Evolutionary conservation across 176 grass and related monocot species (phyloP).

Genomic region (Aegilops longissima): DNA sequence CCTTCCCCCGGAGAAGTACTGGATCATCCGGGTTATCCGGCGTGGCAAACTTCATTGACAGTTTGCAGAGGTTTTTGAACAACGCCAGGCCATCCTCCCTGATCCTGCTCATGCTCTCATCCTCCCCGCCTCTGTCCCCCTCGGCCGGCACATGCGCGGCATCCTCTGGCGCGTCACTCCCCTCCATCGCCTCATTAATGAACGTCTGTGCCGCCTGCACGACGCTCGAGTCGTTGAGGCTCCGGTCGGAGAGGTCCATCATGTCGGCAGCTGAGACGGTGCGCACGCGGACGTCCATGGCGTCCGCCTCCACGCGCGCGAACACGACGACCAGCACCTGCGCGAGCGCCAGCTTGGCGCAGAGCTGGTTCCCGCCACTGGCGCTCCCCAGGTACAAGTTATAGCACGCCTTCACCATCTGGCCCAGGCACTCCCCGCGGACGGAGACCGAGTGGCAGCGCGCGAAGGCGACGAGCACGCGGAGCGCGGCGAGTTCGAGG

Average conservation of each 20-base stretch:
- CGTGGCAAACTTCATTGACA: constrained; percentile 88
- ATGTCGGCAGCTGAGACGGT: constrained; percentile 79
- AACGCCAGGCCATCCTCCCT: constrained; percentile 78
- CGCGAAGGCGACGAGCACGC: constrained; percentile 74
- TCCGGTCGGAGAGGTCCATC: constrained; percentile 96
- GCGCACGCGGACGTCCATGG: constrained; percentile 59
- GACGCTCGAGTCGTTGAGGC: constrained; percentile 89
- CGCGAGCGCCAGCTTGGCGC: constrained; percentile 90
- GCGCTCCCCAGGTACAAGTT: constrained; percentile 90
- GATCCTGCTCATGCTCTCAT: constrained; percentile 53
- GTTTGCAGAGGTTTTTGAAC: constrained; percentile 92
- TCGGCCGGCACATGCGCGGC: constrained; percentile 5
- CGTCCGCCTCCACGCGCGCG: constrained; percentile 58
- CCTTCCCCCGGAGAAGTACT: constrained; percentile 81
- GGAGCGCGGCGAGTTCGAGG: constrained; percentile 71
- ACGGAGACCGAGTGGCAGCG: constrained; percentile 55
- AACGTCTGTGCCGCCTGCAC: constrained; percentile 79
- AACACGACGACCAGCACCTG: constrained; percentile 72
- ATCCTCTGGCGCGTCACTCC: constrained; percentile 40
- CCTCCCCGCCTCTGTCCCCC: constrained; percentile 3
- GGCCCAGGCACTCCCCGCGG: constrained; percentile 67
- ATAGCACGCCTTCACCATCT: constrained; percentile 77
- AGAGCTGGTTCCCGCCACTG: constrained; percentile 82
- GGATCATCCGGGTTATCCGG: constrained; percentile 72
- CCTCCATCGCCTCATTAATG: constrained; percentile 90